Base-by-base conservation (phyloP, 129 eudicot species). In the Escallonia herrerae region DNA sequence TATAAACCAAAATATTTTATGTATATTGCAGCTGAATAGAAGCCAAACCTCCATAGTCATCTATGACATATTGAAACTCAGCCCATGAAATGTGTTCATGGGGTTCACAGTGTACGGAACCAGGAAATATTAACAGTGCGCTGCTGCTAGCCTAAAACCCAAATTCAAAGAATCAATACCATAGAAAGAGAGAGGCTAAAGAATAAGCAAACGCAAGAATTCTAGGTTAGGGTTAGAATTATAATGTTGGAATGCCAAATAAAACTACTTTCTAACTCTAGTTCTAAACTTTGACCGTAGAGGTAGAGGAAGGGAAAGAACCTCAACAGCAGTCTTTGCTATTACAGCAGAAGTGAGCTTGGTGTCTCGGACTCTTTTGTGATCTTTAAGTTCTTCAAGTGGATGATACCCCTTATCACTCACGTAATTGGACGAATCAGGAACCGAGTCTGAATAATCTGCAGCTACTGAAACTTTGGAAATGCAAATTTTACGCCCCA, bases 321-420 rank as follows among this genome's bases (percentile, higher is more conserved):
- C 95, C 95, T 87, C 88, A 49, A 87, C 72, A 44, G 91, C 74
- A 8, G 95, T 87, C 72, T 87, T 87, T 57, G 95, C 91, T n/a
- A 77, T 82, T 76, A 84, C 91, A 48, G 95, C 86, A 74, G 69
- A 64, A 8, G 86, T 65, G 68, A 78, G 88, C 74, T 66, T 69
- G 69, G 80, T 74, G 60, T 81, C 81, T 45, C 86, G 78, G 75
- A 72, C 77, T 42, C 82, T 76, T 74, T 84, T 82, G 57, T 68
- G 41, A 45, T 70, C 81, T 67, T 80, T 84, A 39, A 87, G 14
- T 64, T 84, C 95, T 79, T 87, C 95, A 71, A 87, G 91, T 48
- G 90, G 95, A 75, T 87, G 95, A 77, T 87, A 87, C 12, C 91
- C 85, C 54, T 68, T 66, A 63, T 74, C 77, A 43, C 74, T 66